Conservation (phyloP, 805 yeast species). For the Lipomyces orientalis region DNA sequence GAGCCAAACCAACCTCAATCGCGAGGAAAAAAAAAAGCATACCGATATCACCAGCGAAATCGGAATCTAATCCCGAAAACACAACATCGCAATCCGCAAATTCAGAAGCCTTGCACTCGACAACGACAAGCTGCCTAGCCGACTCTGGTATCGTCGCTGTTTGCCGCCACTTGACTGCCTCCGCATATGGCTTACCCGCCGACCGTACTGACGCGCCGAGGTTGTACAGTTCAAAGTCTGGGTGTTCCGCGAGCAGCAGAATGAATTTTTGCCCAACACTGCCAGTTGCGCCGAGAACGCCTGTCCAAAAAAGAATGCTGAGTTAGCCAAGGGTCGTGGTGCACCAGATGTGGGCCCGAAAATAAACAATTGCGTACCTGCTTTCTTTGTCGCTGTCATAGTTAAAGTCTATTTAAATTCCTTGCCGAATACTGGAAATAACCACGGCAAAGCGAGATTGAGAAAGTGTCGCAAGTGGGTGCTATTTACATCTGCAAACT, state of each 20-base stretch:
- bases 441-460: neutral
- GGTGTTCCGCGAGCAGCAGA: slow-evolving; percentile 80
- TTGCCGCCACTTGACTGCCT: slow-evolving; percentile 95
- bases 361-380: slow-evolving; percentile 30
- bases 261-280: slow-evolving; percentile 97
- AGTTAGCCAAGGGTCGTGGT: neutral
- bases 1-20: neutral
- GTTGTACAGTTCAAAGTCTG: slow-evolving; percentile 81
- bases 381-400: slow-evolving; percentile 38
- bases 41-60: slow-evolving; percentile 82
- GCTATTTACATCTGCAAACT: neutral
- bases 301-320: slow-evolving; percentile 45
- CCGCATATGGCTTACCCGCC: slow-evolving; percentile 84
- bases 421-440: neutral
- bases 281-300: slow-evolving; percentile 98
- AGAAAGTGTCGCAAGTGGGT: neutral
- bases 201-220: slow-evolving; percentile 94
- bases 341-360: too few species aligned
- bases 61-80: slow-evolving; percentile 93
- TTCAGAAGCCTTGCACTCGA: slow-evolving; percentile 74
- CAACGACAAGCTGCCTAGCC: slow-evolving; percentile 67
- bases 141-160: slow-evolving; percentile 76
- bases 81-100: slow-evolving; percentile 92
- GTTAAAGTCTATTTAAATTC: slow-evolving; percentile 1
- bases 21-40: neutral